Evolutionary conservation across 2,329 filamentous ascomycete genomes (phyloP), one percentile per base, ranked within the genome.

Genomic region (Paraphaeosphaeria minitans): DNA sequence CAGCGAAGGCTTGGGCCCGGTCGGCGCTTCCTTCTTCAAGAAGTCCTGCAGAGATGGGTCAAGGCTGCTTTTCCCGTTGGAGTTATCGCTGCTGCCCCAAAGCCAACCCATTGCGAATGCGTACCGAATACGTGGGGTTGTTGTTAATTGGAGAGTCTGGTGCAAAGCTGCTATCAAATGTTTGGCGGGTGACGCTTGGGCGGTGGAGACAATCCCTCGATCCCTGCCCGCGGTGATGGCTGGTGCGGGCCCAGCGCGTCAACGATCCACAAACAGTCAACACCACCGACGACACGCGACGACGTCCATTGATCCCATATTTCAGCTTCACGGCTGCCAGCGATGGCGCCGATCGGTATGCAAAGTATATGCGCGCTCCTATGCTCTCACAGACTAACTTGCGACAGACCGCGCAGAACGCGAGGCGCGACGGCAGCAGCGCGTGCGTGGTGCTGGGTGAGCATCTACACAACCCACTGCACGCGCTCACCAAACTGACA

Each of bases 41-140:
- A 93, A 96, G 65, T 94, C 90, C 71, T 90, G 89, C 57, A 97
- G 85, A 64, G 89, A 88, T 41, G 92, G 90, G 72, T 97, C 92
- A 68, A 97, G 87, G 68, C 90, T 88, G 67, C 91, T 86, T 62
- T 87, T 79, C 55, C 78, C 75, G 64, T 82, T 78, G 67, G 83
- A 75, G 63, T 70, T 68, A 53, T 62, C 63, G 43, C 59, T 61
- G 58, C 72, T 76, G 58, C 82, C 80, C 85, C 85, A 88, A 61
- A 88, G 82, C 87, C 87, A 89, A 68, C 86, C 84, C 87, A 89
- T 88, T 63, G 63, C 65, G 55, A 55, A 55, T 22, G 55, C 49
- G 29, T 31, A 6, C 29, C 29, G 37, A 53, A 19, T 14, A 21
- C 9, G n/a, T 7, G 48, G 45, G 22, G 8, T 27, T 29, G 43